Evolutionary conservation across 495 filamentous ascomycete species (phyloP), one percentile per base, ranked within the genome.

Genomic region (Recurvomyces mirabilis): DNA sequence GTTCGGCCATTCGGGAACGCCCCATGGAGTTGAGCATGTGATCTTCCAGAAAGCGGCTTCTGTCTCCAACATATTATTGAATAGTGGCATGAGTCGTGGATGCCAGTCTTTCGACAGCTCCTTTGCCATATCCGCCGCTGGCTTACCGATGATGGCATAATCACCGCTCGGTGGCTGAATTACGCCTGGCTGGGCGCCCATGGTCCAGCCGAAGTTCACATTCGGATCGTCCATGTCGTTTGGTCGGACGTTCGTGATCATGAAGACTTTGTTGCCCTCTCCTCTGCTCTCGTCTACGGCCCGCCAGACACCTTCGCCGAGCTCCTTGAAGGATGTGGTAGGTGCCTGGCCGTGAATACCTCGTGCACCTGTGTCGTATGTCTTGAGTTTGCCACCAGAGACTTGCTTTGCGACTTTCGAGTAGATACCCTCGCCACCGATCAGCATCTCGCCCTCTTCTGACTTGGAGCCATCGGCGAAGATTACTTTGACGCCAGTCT

Each of bases 31-130:
- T 13, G 70, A 72, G 52, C 68, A 72, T n/a, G 68, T 72, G 37
- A 75, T 71, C 48, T 73, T 73, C 70, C 69, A 75, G 52, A 73
- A 73, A 0, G 70, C 68, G 1, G 69, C 67, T 50, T 75, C 70
- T 0, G 43, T 47, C 43, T 69, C 69, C 12, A 47, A 46, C 68
- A 73, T 73, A 36, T 73, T 37, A 4, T 73, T 67, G 45, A 75
- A 64, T 1, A 75, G 61, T 4, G 70, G 66, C 56, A 61, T 65
- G 40, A 73, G 43, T 9, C 63, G 52, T 12, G 65, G 62, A 47
- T 73, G 66, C 72, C 72, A 75, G 25, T 67, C 40, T 43, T 52
- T 49, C 21, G 69, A 68, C 1, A 74, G 50, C 14, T 43, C 52
- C 53, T 70, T 71, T 13, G 70, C 71, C 3, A 76, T 63, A 5